Conservation (phyloP, 345 rosid species). For the Brassica nigra region DNA sequence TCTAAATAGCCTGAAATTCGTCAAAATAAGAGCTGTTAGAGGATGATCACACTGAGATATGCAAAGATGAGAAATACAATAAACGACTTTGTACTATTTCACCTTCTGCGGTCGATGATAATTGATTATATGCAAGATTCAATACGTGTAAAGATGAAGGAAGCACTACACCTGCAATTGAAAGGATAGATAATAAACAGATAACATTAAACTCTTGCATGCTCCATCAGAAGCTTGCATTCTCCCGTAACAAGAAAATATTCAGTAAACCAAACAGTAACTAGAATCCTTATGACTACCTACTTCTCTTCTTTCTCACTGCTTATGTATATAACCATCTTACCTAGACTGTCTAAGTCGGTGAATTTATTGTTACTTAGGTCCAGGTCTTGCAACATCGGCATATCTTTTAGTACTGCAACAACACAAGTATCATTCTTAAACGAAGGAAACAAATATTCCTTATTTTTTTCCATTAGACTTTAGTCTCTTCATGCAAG, state of each 20-base stretch:
- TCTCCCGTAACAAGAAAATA: too few species aligned
- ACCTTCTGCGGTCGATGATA: background rate
- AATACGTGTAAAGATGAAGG: constrained; percentile 11
- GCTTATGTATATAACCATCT: background rate
- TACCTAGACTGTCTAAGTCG: too few species aligned
- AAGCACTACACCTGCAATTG: background rate
- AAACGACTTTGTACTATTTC: background rate
- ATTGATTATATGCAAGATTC: background rate
- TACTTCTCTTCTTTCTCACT: too few species aligned
- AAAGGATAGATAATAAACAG: background rate
- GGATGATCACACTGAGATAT: background rate
- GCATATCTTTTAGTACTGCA: background rate
- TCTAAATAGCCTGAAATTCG: constrained; percentile 3
- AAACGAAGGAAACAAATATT: background rate
- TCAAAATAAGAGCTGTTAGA: background rate
- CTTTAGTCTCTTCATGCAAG: background rate
- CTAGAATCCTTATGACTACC: too few species aligned
- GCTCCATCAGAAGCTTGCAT: too few species aligned
- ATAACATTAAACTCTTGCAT: too few species aligned
- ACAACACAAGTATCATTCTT: background rate
- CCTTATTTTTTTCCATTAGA: background rate
- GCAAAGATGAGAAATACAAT: background rate
- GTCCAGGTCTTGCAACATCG: too few species aligned
- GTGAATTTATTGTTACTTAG: too few species aligned
- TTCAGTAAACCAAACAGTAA: too few species aligned